Base-by-base conservation (phyloP, 345 rosid genomes). In the Brassica carinata region DNA sequence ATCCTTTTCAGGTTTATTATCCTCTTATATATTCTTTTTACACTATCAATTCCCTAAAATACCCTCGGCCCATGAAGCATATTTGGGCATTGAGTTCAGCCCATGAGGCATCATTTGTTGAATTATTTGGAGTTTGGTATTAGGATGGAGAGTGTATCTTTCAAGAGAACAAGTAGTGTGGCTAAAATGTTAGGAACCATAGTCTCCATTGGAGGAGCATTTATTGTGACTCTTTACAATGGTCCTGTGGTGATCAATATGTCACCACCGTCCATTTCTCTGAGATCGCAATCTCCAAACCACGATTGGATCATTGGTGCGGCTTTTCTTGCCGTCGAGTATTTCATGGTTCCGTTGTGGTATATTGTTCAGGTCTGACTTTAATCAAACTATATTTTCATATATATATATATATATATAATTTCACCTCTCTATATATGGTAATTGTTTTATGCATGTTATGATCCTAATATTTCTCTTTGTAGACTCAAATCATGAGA, bases 351-450 rank as follows among this genome's bases (percentile, higher is more conserved):
- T 73, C 93, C 99, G 2, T 71, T 95, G 3, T 91, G 98, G 98
- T 90, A 90, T 86, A 91, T 95, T 77, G 91, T 95, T 81, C 93
- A 89, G 98, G 99, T 95, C 84, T n/a, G n/a, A 18, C 66, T 19
- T 1, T 77, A 8, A 9, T 4, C 10, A 62, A 62, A 73, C 61
- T 61, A n/a, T 61, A 18, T 72, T 0, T 34, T 5, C 31, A 34
- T 30, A 26, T 9, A 2, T 43, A 5, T 36, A 5, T 36, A 43
- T 30, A 26, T 9, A 2, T 43, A 5, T 36, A 43, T 36, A 36
- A 13, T 13, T 14, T 14, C 3, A 26, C 67, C 2, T 48, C 34
- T 63, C 3, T 63, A 3, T 23, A 2, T 30, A 26, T 29, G n/a
- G 1, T 61, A 45, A n/a, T 55, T 55, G 62, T 55, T 65, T 8